Evolutionary conservation across 2,329 filamentous ascomycete genomes (phyloP), one percentile per base, ranked within the genome.

Genomic region (Triangularia verruculosa): DNA sequence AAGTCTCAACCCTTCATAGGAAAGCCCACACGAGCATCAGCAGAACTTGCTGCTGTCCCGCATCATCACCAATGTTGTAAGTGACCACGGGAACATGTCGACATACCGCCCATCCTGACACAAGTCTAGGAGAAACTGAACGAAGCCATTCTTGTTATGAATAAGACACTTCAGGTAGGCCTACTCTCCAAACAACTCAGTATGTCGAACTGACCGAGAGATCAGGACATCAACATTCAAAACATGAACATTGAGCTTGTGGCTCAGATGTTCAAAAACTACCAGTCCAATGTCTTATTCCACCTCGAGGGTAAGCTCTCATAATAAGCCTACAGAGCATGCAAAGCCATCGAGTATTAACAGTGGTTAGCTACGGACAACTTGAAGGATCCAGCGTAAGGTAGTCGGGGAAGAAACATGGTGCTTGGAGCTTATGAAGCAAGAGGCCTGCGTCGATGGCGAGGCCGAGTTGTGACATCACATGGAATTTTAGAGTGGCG

Each of bases 201-300:
- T n/a, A 20, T 13, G 32, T 24, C 8, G 17, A 2, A 1, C 39
- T 17, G 6, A 11, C 9, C 15, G 17, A 52, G 63, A 24, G 9
- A 4, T 5, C 70, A 97, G 91, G 94, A 98, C 70, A 97, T 98
- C 83, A 98, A 98, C 74, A 89, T 97, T 62, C 91, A 97, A 73
- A 99, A 98, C 76, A 97, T 98, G 93, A 96, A 99, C 74, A 92
- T 97, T 34, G 95, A 98, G 79, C 84, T 98, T 2, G 95, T 98
- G 4, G 93, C 94, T 0, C 94, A 98, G 75, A 99, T 99, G 95
- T 99, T 98, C 83, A 97, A 98, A 81, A 99, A 98, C 78, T 99
- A 99, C 76, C 93, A 97, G 76, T 97, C 93, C 11, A 99, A 98
- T 72, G 94, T 98, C 13, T 80, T 98, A 5, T 98, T 99, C 76